Evolutionary conservation across 345 rosid genomes (phyloP), one percentile per base, ranked within the genome.

Genomic region (Eucalyptus cloeziana): DNA sequence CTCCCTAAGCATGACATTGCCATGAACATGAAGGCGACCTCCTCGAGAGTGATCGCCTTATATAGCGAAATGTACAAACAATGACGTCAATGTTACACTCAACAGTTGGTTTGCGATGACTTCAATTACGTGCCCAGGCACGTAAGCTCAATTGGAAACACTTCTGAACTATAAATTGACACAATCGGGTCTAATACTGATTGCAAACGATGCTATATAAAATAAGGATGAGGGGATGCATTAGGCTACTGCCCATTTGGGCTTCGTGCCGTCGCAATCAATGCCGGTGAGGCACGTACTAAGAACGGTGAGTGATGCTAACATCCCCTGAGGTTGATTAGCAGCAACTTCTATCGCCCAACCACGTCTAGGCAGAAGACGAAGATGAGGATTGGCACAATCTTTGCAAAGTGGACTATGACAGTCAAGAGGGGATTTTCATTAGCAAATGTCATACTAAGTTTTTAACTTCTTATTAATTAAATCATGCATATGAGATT

Each of bases 201-300:
- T 52, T 3, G 56, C 56, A 16, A 8, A 56, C 2, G 6, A 56
- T 56, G 27, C 27, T 22, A 22, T 22, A 56, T 56, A 22, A 56
- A 56, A 56, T 4, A 22, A 22, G 5, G 9, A 56, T 9, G 62
- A 56, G 60, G 5, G 1, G 3, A 56, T 56, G 60, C 27, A 4
- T 56, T 21, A 22, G 60, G 27, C 5, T 56, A 56, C 1, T 56
- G 6, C 62, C 13, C 62, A 56, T 56, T 56, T 56, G 62, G 6
- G 6, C 1, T 56, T 56, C 6, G 1, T 56, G 30, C 3, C 6
- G 1, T 0, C 0, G 1, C 30, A 24, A 56, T 56, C 2, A 56
- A 56, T 56, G 62, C 1, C 3, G 5, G 3, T 56, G 62, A 56
- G 30, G 27, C 30, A 1, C 2, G 5, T 22, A 56, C 13, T 8